phyloP scores from a whole-genome alignment of 495 filamentous ascomycete species.

The Neurospora tetrasperma region DNA sequence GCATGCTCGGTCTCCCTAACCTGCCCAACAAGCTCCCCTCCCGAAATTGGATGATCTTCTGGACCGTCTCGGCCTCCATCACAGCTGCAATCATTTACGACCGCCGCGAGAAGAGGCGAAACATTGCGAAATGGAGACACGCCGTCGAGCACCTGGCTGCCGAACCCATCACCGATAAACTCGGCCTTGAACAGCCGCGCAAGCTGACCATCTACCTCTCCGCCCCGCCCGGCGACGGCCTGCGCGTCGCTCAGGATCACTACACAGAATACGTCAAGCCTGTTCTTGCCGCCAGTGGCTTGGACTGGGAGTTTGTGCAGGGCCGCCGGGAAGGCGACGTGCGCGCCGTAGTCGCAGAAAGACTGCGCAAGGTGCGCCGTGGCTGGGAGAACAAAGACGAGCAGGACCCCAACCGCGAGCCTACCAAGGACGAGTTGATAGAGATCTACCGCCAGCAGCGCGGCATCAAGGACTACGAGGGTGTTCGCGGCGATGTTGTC shows the following conservation, averaged over 20 bases:
- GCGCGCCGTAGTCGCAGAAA: conserved; percentile 69
- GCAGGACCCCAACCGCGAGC: conserved; percentile 26
- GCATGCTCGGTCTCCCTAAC: conserved; percentile 73
- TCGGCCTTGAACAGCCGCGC: conserved; percentile 60
- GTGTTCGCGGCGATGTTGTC: conserved; percentile 71
- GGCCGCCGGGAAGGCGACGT: conserved; percentile 83
- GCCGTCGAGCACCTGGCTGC: conserved; percentile 78
- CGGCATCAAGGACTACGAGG: conserved; percentile 59
- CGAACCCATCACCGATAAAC: conserved; percentile 49
- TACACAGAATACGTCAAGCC: conserved; percentile 96
- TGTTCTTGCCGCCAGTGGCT: conserved; percentile 72
- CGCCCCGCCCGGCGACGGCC: conserved; percentile 74
- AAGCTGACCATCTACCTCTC: conserved; percentile 80
- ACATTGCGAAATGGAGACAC: conserved; percentile 76
- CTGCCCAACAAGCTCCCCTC: conserved; percentile 81
- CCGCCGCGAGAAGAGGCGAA: conserved; percentile 72
- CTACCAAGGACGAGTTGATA: conserved; percentile 46
- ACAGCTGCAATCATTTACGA: conserved; percentile 77
- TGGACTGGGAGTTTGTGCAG: conserved; percentile 94
- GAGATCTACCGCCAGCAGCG: conserved; percentile 45
- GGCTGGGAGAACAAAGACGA: conserved; percentile 46
- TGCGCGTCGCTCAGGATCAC: conserved; percentile 76
- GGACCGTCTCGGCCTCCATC: conserved; percentile 66
- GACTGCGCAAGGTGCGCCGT: conserved; percentile 58
- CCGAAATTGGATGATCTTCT: conserved; percentile 95